phyloP scores from a whole-genome alignment of 805 yeast genomes.

The Dipodascus geniculatus region DNA sequence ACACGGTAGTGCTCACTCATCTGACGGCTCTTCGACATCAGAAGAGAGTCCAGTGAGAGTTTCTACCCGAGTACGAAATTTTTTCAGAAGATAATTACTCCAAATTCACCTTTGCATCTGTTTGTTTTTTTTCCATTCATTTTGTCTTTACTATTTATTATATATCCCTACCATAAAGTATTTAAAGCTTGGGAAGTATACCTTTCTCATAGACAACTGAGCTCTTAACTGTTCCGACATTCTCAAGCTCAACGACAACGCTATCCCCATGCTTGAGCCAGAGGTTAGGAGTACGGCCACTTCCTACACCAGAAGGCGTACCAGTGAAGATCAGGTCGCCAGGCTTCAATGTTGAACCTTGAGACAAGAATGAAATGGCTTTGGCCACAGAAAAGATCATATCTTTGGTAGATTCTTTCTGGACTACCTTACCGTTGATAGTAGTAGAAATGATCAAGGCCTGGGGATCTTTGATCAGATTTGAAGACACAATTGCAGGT shows the following conservation, averaged over 20 bases:
- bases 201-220: conserved; percentile 25
- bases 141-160: background rate
- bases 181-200: conserved; percentile 7
- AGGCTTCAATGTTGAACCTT: conserved; percentile 38
- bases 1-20: background rate
- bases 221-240: conserved; percentile 34
- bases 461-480: conserved; percentile 26
- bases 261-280: conserved; percentile 36
- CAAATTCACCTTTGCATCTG: background rate
- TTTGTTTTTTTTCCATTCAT: background rate
- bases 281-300: conserved; percentile 32
- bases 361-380: conserved; percentile 36
- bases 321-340: conserved; percentile 43
- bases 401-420: conserved; percentile 35
- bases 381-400: conserved; percentile 36
- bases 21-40: background rate
- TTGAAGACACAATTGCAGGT: conserved; percentile 36
- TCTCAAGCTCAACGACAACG: conserved; percentile 31
- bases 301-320: conserved; percentile 42
- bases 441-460: conserved; percentile 29
- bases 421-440: conserved; percentile 39
- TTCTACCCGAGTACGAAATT: background rate
- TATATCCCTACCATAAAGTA: background rate
- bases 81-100: background rate
- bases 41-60: background rate